phyloP scores from a whole-genome alignment of 345 rosid species.

The Corymbia maculata region DNA sequence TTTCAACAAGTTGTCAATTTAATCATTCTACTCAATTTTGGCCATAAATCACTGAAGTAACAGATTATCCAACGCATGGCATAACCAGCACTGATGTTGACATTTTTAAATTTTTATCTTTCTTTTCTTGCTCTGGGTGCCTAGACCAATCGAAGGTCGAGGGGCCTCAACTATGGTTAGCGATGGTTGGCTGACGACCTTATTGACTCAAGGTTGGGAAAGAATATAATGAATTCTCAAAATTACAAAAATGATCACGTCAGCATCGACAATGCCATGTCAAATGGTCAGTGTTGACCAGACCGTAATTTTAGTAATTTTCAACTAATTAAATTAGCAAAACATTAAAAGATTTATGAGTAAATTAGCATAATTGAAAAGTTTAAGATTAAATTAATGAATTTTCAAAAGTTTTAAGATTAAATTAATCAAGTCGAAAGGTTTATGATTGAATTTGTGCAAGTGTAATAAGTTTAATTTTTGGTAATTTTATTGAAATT shows the following conservation, averaged over 20 bases:
- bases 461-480: accelerated
- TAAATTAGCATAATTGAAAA: no score
- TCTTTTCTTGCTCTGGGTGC: background rate
- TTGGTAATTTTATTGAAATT: no score
- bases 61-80: accelerated
- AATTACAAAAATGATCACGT: no score
- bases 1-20: background rate
- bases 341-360: background rate
- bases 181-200: background rate
- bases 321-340: background rate
- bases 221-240: no score
- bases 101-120: no score
- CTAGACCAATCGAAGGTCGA: accelerated
- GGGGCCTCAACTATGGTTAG: background rate
- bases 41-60: background rate
- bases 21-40: no score
- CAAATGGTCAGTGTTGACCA: background rate
- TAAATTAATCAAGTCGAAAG: no score
- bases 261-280: accelerated
- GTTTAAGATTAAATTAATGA: no score
- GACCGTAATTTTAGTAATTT: no score
- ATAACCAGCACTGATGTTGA: no score
- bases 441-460: no score
- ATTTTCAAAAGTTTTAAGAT: no score
- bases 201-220: background rate